Evolutionary conservation across 1,284 basidiomycete species (phyloP).

Genomic region (Volvariella volvacea): DNA sequence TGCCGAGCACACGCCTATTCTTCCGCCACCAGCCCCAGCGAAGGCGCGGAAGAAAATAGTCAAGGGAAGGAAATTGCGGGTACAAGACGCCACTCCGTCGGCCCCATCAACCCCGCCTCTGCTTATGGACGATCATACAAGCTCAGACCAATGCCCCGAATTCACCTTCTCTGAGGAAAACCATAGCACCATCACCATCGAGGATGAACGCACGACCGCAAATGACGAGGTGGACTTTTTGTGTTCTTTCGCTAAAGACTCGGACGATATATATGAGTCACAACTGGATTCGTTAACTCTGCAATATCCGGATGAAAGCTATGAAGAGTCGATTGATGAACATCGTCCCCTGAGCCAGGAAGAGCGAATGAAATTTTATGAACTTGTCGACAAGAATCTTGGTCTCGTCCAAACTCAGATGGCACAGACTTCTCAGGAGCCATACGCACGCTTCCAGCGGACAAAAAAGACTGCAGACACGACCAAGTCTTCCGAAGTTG

Average conservation of each 20-base stretch:
- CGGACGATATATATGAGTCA: conserved; percentile 11
- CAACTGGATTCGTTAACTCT: conserved; percentile 11
- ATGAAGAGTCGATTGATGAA: conserved; percentile 21
- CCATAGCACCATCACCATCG: conserved; percentile 1
- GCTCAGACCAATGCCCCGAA: conserved; percentile 14
- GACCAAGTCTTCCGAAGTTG: conserved; percentile 3
- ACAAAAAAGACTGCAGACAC: conserved; percentile 6
- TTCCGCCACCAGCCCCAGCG: background rate
- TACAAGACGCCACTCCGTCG: background rate
- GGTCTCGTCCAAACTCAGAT: conserved; percentile 36
- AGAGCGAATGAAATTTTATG: conserved; percentile 46
- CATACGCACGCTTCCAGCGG: no score
- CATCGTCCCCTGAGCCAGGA: conserved; percentile 28
- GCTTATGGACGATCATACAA: background rate
- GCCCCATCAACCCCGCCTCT: background rate
- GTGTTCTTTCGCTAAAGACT: conserved; percentile 6
- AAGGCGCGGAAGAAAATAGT: background rate
- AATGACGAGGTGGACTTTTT: conserved; percentile 10
- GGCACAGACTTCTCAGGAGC: conserved; percentile 46
- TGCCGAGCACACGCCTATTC: no score
- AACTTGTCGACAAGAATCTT: conserved; percentile 40
- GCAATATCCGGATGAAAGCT: conserved; percentile 7
- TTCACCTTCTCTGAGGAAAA: conserved; percentile 18
- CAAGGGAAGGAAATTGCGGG: background rate
- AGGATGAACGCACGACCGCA: conserved; percentile 7